Base-by-base conservation (phyloP, 2,329 filamentous ascomycete genomes). In the Eutypella sp. region DNA sequence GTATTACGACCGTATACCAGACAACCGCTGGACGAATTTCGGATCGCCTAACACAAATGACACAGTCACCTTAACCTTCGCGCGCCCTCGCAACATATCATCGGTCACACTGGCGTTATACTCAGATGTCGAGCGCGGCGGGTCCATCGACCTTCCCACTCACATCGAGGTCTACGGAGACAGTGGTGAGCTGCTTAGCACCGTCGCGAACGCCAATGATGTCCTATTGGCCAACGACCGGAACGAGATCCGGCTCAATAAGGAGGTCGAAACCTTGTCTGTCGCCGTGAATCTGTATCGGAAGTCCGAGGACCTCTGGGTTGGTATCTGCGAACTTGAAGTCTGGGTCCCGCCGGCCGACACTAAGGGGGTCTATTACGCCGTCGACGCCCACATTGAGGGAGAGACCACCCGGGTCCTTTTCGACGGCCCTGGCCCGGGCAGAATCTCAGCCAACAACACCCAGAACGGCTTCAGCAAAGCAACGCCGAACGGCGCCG, bases 11-110 rank as follows among this genome's bases (percentile, higher is more conserved):
- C 48, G 53, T 3, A 59, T 65, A 1, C 68, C 66, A 13, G 50
- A 68, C 49, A 67, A 73, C 57, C 56, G 66, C 9, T 67, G 66
- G 66, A 68, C 65, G 3, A 64, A 67, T 41, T 65, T 66, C 46
- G 41, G 57, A 31, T 63, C 63, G 16, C 56, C 63, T 36, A 61
- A 63, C 40, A 15, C 40, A 11, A 61, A 65, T 39, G 63, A 69
- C 51, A 67, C 58, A n/a, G 55, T 62, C 7, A 61, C 56, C 42
- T 44, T 66, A 47, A 59, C 56, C 47, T 65, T 63, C 57, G 59
- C 60, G 43, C 58, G 67, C 23, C 57, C 60, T 3, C 56, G 57
- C 23, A 65, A 57, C 10, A 45, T 66, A 11, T 63, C 60, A 15
- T 64, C 62, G 6, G 50, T 67, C 7, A 62, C 59, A 1, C 51